Conservation (phyloP, 257 asterid genomes). For the Nyctanthes arbortristis region DNA sequence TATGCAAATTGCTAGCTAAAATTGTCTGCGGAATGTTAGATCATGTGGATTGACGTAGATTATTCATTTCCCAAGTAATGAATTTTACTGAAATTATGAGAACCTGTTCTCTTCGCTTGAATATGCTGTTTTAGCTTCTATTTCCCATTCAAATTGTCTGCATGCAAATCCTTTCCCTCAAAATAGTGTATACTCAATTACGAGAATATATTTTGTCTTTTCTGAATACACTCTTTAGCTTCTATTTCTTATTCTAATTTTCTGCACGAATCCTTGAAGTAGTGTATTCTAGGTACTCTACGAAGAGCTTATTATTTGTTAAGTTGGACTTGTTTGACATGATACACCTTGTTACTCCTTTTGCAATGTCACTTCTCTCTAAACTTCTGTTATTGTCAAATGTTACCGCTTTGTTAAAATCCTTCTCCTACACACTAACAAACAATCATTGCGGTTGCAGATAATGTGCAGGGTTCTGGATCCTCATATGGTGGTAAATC, state of each 20-base stretch:
- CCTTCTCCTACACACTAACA: not conserved
- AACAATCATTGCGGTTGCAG: slow-evolving; percentile 21
- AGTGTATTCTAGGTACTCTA: too few species aligned
- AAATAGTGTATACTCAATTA: too few species aligned
- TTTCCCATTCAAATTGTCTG: too few species aligned
- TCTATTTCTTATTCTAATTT: too few species aligned
- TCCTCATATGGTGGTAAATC: slow-evolving; percentile 27
- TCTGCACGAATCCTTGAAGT: too few species aligned
- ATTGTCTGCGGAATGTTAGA: not conserved
- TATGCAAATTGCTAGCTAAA: not conserved
- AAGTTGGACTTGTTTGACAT: not conserved
- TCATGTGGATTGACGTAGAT: not conserved
- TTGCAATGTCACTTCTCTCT: not conserved
- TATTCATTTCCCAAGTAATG: not conserved
- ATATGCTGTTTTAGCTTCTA: too few species aligned
- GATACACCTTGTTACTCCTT: not conserved
- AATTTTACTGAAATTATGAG: not conserved
- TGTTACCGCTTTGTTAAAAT: not conserved
- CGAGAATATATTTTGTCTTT: too few species aligned
- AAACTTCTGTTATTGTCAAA: not conserved
- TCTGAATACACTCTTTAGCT: too few species aligned
- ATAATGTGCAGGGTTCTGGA: slow-evolving; percentile 22
- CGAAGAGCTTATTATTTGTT: too few species aligned
- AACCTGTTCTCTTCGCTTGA: not conserved
- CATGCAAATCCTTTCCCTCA: too few species aligned